phyloP scores from a whole-genome alignment of 1,139 yeast genomes.

The Pneumocystis canis region DNA sequence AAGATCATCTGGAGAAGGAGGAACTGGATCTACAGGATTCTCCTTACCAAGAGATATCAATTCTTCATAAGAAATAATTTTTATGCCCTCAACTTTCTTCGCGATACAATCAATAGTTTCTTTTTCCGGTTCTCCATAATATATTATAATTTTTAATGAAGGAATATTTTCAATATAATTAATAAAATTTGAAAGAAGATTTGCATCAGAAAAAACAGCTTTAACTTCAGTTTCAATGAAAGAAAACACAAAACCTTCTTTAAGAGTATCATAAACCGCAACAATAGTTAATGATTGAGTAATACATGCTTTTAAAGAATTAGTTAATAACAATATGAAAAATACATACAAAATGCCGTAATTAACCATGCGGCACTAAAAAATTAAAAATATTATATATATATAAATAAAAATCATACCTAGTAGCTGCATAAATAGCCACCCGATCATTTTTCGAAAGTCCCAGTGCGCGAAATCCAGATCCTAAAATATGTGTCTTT shows the following conservation, averaged over 20 bases:
- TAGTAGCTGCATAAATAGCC: slow-evolving; percentile 62
- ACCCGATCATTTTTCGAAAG: slow-evolving; percentile 48
- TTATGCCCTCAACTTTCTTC: slow-evolving; percentile 61
- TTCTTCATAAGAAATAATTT: slow-evolving; percentile 51
- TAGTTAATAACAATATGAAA: slow-evolving; percentile 1
- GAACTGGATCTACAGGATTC: slow-evolving; percentile 29
- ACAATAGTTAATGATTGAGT: slow-evolving; percentile 74
- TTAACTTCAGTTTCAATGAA: slow-evolving; percentile 63
- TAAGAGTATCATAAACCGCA: slow-evolving; percentile 93
- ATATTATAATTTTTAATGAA: slow-evolving; percentile 52
- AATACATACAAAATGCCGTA: slow-evolving; percentile 11
- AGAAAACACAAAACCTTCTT: slow-evolving; percentile 87
- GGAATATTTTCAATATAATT: slow-evolving; percentile 58
- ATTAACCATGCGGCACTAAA: slow-evolving; percentile 11
- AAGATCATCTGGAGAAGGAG: slow-evolving; percentile 58
- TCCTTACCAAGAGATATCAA: slow-evolving; percentile 48
- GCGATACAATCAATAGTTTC: slow-evolving; percentile 44
- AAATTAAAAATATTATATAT: not conserved
- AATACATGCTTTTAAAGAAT: slow-evolving; percentile 36
- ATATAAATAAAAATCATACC: slow-evolving; percentile 18
- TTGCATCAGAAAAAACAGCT: slow-evolving; percentile 73
- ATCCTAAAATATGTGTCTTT: slow-evolving; percentile 44
- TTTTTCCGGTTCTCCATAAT: slow-evolving; percentile 53
- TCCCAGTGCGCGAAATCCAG: slow-evolving; percentile 68
- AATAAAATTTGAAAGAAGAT: slow-evolving; percentile 47